Evolutionary conservation across 495 filamentous ascomycete species (phyloP).

Genomic region (Immersiella caudata): DNA sequence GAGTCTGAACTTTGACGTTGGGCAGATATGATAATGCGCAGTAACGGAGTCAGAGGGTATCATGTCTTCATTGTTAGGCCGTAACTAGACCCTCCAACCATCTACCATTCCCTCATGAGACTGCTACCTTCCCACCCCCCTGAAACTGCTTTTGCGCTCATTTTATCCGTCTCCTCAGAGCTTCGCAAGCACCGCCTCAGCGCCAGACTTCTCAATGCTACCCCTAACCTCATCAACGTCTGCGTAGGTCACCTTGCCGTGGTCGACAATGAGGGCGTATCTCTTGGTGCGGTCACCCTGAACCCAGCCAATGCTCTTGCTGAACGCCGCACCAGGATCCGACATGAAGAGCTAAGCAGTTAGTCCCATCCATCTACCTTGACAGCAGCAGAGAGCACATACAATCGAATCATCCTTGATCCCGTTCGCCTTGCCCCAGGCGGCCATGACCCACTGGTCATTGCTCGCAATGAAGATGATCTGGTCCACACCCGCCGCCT

Average conservation of each 20-base stretch:
- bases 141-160: not conserved
- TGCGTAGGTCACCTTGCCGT: slow-evolving; percentile 87
- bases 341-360: slow-evolving; percentile 75
- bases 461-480: slow-evolving; percentile 87
- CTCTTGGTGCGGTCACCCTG: slow-evolving; percentile 72
- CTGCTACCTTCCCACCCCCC: not conserved
- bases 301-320: slow-evolving; percentile 81
- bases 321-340: slow-evolving; percentile 76
- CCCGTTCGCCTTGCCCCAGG: slow-evolving; percentile 93
- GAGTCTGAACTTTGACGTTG: not conserved
- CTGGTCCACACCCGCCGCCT: slow-evolving; percentile 82
- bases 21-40: slow-evolving; percentile 8
- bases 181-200: slow-evolving; percentile 71
- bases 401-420: slow-evolving; percentile 80
- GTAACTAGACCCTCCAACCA: slow-evolving; percentile 9
- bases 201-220: slow-evolving; percentile 70
- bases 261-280: slow-evolving; percentile 85
- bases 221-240: slow-evolving; percentile 74
- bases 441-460: slow-evolving; percentile 89
- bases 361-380: not conserved
- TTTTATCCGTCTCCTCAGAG: slow-evolving; percentile 46
- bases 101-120: slow-evolving; percentile 21
- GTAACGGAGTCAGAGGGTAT: not conserved
- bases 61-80: slow-evolving; percentile 5
- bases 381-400: slow-evolving; percentile 36